These are phyloP conservation scores for Mortierella sp. DNA, from an alignment of 371 early-diverging fungal species.

Conservation along the genomic window DNA sequence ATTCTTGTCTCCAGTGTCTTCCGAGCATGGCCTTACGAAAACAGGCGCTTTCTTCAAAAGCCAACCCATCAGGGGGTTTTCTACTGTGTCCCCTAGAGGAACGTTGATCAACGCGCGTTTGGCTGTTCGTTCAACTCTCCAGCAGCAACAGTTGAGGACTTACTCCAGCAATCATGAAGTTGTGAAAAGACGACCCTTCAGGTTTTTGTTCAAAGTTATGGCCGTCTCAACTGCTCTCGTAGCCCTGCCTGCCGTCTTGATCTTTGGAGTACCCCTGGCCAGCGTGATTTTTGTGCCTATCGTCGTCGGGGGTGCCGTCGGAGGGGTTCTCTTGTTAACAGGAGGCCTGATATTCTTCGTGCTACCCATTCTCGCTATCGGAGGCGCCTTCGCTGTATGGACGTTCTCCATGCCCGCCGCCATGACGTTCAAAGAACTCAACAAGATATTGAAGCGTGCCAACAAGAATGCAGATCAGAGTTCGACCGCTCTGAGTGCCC, in stretches of 20 bases:
- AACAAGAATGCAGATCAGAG: background rate
- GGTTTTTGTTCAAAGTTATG: slow-evolving; percentile 19
- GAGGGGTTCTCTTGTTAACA: slow-evolving; percentile 25
- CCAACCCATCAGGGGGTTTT: slow-evolving; percentile 14
- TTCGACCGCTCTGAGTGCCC: slow-evolving; percentile 10
- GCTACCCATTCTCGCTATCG: slow-evolving; percentile 24
- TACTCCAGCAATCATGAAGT: slow-evolving; percentile 1
- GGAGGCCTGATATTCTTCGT: slow-evolving; percentile 29
- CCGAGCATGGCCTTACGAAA: no score
- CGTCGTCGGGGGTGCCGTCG: slow-evolving; percentile 26
- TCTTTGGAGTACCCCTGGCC: slow-evolving; percentile 26
- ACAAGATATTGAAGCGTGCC: slow-evolving; percentile 32
- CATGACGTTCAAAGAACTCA: slow-evolving; percentile 14
- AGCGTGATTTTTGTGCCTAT: slow-evolving; percentile 22
- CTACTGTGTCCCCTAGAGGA: background rate
- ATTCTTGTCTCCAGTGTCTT: no score
- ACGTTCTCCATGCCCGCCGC: slow-evolving; percentile 30
- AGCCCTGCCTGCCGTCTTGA: slow-evolving; percentile 26
- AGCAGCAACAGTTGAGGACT: slow-evolving; percentile 4
- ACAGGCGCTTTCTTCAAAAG: no score
- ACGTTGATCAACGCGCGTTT: background rate
- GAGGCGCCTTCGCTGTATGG: slow-evolving; percentile 20
- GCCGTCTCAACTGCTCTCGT: slow-evolving; percentile 20
- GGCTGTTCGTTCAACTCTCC: background rate
- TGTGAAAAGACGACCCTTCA: slow-evolving; percentile 12